phyloP scores from a whole-genome alignment of 192 early-diverging fungal genomes.

The Coemansia sp. region DNA sequence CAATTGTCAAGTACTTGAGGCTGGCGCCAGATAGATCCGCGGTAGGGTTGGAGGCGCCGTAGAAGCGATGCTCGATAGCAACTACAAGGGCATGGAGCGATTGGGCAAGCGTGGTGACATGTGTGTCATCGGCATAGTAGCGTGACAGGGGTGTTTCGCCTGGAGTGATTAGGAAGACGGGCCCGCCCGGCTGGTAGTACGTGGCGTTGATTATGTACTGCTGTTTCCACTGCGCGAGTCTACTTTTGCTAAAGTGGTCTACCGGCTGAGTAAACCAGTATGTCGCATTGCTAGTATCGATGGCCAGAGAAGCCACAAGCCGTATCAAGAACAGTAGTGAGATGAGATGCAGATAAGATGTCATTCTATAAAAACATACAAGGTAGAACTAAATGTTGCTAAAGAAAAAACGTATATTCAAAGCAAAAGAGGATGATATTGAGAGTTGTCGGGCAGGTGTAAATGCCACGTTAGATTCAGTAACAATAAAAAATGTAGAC shows the following conservation, averaged over 20 bases:
- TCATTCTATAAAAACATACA: no score
- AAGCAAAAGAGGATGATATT: neutral
- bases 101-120: slow-evolving; percentile 46
- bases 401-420: neutral
- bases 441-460: no score
- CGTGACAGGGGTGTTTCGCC: slow-evolving; percentile 17
- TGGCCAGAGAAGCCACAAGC: neutral
- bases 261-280: slow-evolving; percentile 38
- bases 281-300: neutral
- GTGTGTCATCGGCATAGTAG: slow-evolving; percentile 14
- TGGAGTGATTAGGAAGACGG: slow-evolving; percentile 31
- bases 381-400: no score
- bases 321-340: neutral
- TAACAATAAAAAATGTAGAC: no score
- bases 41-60: slow-evolving; percentile 55
- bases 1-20: slow-evolving; percentile 28
- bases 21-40: slow-evolving; percentile 37
- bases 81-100: slow-evolving; percentile 56
- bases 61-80: slow-evolving; percentile 61
- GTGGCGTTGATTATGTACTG: slow-evolving; percentile 37
- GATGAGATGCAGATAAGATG: no score
- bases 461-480: no score
- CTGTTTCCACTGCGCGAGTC: slow-evolving; percentile 20
- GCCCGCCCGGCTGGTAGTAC: slow-evolving; percentile 35
- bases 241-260: slow-evolving; percentile 28